phyloP scores from a whole-genome alignment of 139 green algal genomes.

The Picochlorum sp. region DNA sequence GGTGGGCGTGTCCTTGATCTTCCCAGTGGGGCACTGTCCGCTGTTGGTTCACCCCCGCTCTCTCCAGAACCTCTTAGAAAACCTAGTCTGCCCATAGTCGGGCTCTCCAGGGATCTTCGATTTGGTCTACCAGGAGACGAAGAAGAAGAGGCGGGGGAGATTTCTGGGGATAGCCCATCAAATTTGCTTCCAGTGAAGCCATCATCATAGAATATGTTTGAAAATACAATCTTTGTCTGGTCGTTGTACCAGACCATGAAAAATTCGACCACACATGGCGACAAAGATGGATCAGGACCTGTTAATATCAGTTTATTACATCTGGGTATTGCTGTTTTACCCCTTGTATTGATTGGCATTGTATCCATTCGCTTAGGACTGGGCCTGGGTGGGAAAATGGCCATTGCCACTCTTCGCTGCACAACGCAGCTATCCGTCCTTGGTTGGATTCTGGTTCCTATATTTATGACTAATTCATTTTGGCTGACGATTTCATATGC shows the following conservation, averaged over 20 bases:
- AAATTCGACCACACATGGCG: too few species aligned
- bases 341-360: conserved; percentile 17
- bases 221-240: too few species aligned
- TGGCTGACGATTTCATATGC: conserved; percentile 47
- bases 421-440: conserved; percentile 51
- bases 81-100: background rate
- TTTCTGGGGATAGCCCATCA: too few species aligned
- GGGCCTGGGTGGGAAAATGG: conserved; percentile 24
- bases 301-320: conserved; percentile 5
- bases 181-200: too few species aligned
- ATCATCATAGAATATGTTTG: too few species aligned
- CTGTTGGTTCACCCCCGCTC: background rate
- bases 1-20: conserved; percentile 61
- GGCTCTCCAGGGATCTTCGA: too few species aligned
- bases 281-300: background rate
- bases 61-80: background rate
- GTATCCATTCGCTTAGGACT: conserved; percentile 31
- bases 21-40: conserved; percentile 30
- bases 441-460: conserved; percentile 62
- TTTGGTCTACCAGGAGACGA: too few species aligned
- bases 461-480: conserved; percentile 43
- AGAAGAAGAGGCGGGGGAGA: too few species aligned
- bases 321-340: conserved; percentile 16
- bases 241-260: too few species aligned
- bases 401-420: conserved; percentile 16